Conservation (phyloP, 2,329 filamentous ascomycete species). For the Diaporthe sp. region DNA sequence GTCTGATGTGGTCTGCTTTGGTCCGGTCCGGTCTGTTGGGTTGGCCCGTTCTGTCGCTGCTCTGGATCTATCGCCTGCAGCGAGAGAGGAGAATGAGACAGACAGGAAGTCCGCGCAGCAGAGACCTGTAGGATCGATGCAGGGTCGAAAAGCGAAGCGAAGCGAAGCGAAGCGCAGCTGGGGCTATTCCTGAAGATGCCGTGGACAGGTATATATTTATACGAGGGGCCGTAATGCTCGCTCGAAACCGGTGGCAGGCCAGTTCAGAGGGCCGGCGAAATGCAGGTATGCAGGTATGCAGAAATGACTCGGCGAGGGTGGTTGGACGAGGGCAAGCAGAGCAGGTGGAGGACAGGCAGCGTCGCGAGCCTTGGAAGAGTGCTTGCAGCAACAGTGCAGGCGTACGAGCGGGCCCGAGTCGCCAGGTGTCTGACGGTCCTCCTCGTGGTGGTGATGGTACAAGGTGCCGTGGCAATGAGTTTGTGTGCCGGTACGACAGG, state of each 20-base stretch:
- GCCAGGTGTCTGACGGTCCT: slow-evolving; percentile 9
- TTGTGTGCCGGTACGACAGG: slow-evolving; percentile 3
- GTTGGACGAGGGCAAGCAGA: slow-evolving; percentile 6
- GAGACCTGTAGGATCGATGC: slow-evolving; percentile 14
- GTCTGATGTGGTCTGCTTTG: not conserved
- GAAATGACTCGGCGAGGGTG: slow-evolving; percentile 15
- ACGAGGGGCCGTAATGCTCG: slow-evolving; percentile 2
- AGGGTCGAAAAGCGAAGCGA: slow-evolving; percentile 1
- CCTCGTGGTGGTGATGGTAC: slow-evolving; percentile 12
- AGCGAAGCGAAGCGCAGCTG: slow-evolving; percentile 2
- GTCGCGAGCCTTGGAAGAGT: slow-evolving; percentile 16
- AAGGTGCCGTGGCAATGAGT: slow-evolving; percentile 6
- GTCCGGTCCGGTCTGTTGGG: not conserved
- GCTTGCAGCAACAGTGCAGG: slow-evolving; percentile 9
- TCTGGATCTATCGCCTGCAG: slow-evolving; percentile 6
- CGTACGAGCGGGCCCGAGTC: slow-evolving; percentile 24
- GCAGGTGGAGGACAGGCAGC: not conserved
- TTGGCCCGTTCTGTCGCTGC: slow-evolving; percentile 4
- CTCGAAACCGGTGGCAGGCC: slow-evolving; percentile 20
- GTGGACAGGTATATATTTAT: slow-evolving; percentile 25
- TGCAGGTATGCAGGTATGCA: slow-evolving; percentile 4
- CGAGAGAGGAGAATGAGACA: not conserved
- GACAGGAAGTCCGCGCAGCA: slow-evolving; percentile 9
- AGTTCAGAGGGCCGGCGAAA: slow-evolving; percentile 1
- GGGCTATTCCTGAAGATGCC: slow-evolving; percentile 10